Percentiles rank a stretch among this genome's conserved stretches.
phyloP scores from a whole-genome alignment of 2,329 filamentous ascomycete genomes.

The Penicillium sp. region DNA sequence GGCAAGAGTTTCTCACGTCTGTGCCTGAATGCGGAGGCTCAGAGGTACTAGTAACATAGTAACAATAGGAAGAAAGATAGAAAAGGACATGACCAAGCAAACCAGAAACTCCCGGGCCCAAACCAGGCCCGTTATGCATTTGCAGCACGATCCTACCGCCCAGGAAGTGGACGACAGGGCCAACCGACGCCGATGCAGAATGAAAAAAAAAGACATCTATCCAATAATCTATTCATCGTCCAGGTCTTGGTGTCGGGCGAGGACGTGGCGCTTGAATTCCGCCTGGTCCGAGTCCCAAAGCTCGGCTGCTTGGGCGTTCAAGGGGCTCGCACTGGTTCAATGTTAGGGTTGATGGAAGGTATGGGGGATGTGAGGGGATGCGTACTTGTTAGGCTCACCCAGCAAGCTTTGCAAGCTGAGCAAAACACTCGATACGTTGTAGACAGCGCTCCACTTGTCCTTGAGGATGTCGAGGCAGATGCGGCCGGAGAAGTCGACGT shows the following conservation, averaged over 20 bases:
- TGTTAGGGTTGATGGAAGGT: neutral
- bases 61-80: slow-evolving; percentile 13
- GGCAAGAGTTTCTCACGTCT: slow-evolving; percentile 9
- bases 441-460: slow-evolving; percentile 98
- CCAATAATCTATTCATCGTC: slow-evolving; percentile 44
- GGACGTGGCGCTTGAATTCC: slow-evolving; percentile 79
- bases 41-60: neutral
- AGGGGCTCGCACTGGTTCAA: slow-evolving; percentile 71
- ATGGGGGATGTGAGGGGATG: neutral
- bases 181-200: slow-evolving; percentile 21
- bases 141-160: slow-evolving; percentile 11
- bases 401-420: slow-evolving; percentile 92
- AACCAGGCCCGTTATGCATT: slow-evolving; percentile 25
- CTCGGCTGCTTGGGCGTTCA: slow-evolving; percentile 95
- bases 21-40: slow-evolving; percentile 14
- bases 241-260: slow-evolving; percentile 62
- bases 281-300: slow-evolving; percentile 87
- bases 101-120: slow-evolving; percentile 24
- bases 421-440: slow-evolving; percentile 92
- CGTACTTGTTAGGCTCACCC: slow-evolving; percentile 97
- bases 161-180: slow-evolving; percentile 4
- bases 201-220: slow-evolving; percentile 5
- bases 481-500: slow-evolving; percentile 93
- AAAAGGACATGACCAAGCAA: slow-evolving; percentile 8
- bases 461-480: slow-evolving; percentile 98